Conservation (phyloP, 2,329 filamentous ascomycete genomes). For the Exophiala xenobiotica region DNA sequence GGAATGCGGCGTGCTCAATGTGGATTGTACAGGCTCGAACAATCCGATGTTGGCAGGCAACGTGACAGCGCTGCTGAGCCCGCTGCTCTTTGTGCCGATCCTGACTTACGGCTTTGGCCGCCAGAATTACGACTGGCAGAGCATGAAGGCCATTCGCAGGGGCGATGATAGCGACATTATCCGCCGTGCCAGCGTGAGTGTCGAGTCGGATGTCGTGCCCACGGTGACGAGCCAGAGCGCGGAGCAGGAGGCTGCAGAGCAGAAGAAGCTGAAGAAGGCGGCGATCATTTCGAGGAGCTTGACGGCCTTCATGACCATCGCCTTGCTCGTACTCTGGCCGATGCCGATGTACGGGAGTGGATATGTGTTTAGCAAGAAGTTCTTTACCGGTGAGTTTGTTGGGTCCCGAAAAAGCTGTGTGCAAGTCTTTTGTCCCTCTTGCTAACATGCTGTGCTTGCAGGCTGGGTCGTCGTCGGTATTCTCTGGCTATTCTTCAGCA, state of each 20-base stretch:
- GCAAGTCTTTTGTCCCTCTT: background rate
- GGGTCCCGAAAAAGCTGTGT: background rate
- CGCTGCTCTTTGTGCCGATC: conserved; percentile 70
- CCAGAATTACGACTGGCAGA: conserved; percentile 81
- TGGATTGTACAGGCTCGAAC: conserved; percentile 77
- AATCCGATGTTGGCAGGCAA: conserved; percentile 57
- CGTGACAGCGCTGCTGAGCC: conserved; percentile 76
- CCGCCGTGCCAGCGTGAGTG: conserved; percentile 58
- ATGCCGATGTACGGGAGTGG: conserved; percentile 84
- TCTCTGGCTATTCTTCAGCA: conserved; percentile 74
- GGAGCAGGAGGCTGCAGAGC: conserved; percentile 45
- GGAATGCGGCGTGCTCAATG: conserved; percentile 66
- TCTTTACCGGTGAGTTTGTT: conserved; percentile 60
- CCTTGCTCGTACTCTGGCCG: conserved; percentile 79
- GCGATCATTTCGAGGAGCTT: conserved; percentile 56
- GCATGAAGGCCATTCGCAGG: conserved; percentile 75
- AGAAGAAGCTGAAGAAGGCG: conserved; percentile 54
- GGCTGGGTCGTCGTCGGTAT: conserved; percentile 77
- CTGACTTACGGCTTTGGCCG: conserved; percentile 69
- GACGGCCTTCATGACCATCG: conserved; percentile 65
- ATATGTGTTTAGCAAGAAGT: conserved; percentile 78
- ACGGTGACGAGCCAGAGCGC: conserved; percentile 31
- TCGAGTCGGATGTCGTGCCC: conserved; percentile 63
- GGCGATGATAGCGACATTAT: conserved; percentile 76
- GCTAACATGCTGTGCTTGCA: conserved; percentile 6